phyloP scores from a whole-genome alignment of 768 basidiomycete species.

The Crepidotus variabilis region DNA sequence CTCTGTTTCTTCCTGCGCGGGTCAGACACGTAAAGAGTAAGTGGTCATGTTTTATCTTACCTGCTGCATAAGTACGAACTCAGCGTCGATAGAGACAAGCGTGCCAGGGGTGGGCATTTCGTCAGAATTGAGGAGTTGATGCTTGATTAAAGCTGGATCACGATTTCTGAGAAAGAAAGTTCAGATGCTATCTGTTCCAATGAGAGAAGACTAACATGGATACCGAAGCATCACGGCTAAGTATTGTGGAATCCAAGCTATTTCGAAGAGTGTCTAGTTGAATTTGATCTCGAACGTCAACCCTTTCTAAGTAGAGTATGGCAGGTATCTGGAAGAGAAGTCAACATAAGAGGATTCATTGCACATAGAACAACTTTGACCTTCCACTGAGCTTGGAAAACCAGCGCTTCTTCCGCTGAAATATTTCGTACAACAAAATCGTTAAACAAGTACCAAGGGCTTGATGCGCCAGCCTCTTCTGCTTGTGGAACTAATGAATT shows the following conservation, averaged over 20 bases:
- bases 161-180: slow-evolving; percentile 60
- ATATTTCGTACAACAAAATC: slow-evolving; percentile 90
- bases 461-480: slow-evolving; percentile 38
- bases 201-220: slow-evolving; percentile 52
- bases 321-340: slow-evolving; percentile 61
- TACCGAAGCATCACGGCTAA: slow-evolving; percentile 86
- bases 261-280: slow-evolving; percentile 65
- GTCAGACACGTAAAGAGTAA: not conserved
- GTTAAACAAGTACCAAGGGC: slow-evolving; percentile 93
- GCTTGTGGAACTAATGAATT: slow-evolving; percentile 61
- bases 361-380: slow-evolving; percentile 34
- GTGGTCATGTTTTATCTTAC: slow-evolving; percentile 29
- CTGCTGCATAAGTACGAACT: slow-evolving; percentile 97
- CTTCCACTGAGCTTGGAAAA: slow-evolving; percentile 92
- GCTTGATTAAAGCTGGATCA: slow-evolving; percentile 68
- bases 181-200: not conserved
- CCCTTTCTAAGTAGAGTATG: slow-evolving; percentile 84
- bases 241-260: slow-evolving; percentile 66
- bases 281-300: slow-evolving; percentile 52
- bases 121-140: slow-evolving; percentile 62
- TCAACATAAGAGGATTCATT: slow-evolving; percentile 13
- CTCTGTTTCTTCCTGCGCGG: slow-evolving; percentile 84
- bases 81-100: slow-evolving; percentile 92
- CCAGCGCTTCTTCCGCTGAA: slow-evolving; percentile 81
- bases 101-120: slow-evolving; percentile 87